Conservation (phyloP, 805 yeast species). For the Wickerhamiella sorbophila region DNA sequence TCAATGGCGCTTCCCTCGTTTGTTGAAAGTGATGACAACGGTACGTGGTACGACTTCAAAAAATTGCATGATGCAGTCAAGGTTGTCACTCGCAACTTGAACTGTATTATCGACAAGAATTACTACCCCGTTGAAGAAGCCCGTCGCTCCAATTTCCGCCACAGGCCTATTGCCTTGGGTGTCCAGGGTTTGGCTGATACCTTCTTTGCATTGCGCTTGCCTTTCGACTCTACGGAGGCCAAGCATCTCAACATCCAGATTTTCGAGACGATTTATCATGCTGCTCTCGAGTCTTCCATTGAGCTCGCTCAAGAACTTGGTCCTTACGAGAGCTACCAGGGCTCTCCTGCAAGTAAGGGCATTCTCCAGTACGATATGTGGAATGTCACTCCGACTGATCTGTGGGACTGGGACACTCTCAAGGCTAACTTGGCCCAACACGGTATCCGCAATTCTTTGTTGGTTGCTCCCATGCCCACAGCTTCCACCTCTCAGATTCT, state of each 20-base stretch:
- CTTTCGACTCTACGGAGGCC: conserved; percentile 78
- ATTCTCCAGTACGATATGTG: conserved; percentile 76
- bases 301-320: conserved; percentile 66
- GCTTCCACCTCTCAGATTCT: conserved; percentile 94
- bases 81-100: conserved; percentile 63
- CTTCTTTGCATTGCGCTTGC: conserved; percentile 63
- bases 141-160: conserved; percentile 55
- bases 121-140: conserved; percentile 75
- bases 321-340: conserved; percentile 54
- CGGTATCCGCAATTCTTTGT: conserved; percentile 75
- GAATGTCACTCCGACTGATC: conserved; percentile 59
- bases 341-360: conserved; percentile 87
- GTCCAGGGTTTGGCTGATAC: conserved; percentile 95
- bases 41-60: conserved; percentile 51
- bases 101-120: conserved; percentile 72
- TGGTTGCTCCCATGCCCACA: conserved; percentile 85
- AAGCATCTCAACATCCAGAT: conserved; percentile 63
- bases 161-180: conserved; percentile 93
- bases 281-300: conserved; percentile 71
- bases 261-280: conserved; percentile 93
- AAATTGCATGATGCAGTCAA: conserved; percentile 64
- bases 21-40: conserved; percentile 30
- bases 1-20: conserved; percentile 80
- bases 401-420: conserved; percentile 76
- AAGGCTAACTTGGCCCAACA: conserved; percentile 42